Conservation (phyloP, 306 rosid species). For the Spatholobus suberectus region DNA sequence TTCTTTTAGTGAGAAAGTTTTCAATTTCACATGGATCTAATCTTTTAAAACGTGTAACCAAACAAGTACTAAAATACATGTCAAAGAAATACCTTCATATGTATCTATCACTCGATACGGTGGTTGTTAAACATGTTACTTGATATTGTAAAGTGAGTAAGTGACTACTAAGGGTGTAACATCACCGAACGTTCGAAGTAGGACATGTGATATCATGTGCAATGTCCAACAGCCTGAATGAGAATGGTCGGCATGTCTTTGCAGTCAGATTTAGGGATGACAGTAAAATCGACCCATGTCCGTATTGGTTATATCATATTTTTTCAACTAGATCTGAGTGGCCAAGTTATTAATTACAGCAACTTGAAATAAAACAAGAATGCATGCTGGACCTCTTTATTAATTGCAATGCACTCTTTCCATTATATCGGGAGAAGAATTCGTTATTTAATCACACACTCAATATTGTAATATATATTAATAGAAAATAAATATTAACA, state of each 20-base stretch:
- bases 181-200: background rate
- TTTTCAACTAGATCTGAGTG: background rate
- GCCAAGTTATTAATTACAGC: background rate
- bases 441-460: background rate
- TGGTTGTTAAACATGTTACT: background rate
- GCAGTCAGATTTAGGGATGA: background rate
- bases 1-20: too few relatives aligned
- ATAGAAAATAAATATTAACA: too few relatives aligned
- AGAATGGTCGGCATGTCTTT: constrained; percentile 2
- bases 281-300: background rate
- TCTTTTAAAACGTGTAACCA: too few relatives aligned
- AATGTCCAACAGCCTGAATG: background rate
- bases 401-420: background rate
- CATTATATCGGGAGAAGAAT: background rate
- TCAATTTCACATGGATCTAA: too few relatives aligned
- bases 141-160: background rate
- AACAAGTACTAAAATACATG: too few relatives aligned
- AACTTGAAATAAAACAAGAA: background rate
- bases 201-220: constrained; percentile 39
- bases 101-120: background rate
- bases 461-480: background rate
- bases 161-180: too few relatives aligned
- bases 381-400: background rate
- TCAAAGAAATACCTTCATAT: background rate
- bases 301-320: background rate